Evolutionary conservation across 208 protist species (phyloP), one percentile per base, ranked within the genome.

Genomic region (Borovskyia barvae): DNA sequence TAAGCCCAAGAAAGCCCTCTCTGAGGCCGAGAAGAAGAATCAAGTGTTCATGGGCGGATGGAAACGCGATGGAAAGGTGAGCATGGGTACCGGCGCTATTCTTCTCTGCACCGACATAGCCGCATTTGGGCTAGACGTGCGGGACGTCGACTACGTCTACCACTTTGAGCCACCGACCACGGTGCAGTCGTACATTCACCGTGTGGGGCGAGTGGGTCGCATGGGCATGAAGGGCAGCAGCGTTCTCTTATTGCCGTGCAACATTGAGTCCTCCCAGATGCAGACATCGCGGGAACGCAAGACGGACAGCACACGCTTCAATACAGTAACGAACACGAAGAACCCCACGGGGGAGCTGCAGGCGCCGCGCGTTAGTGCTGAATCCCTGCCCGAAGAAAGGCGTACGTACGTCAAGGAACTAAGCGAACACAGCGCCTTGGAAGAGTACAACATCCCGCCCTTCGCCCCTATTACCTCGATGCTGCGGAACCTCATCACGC

Each of bases 131-230:
- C 66, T 97, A 11, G 91, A 97, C 48, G 86, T 97, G 17, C 86
- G 91, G 26, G 88, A 97, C 74, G 88, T 97, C 15, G 87, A 94
- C 68, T 97, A 97, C 42, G 91, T 97, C 9, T 92, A 92, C 66
- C 91, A 95, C 66, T 94, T 95, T 72, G 87, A 97, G 60, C 83
- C 85, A 3, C 91, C 91, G 6, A 28, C 75, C 1, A 85, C 81
- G 12, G 74, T 84, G 40, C 74, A 85, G 71, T 77, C 83, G 20
- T 97, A 97, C 67, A 75, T 94, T 12, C 91, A 95, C 55, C 91
- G 88, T 20, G 84, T 95, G n/a, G 91, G 91, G n/a, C 75, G 87
- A 35, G 86, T 93, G 14, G 90, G 83, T 6, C 77, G 90, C 36
- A 96, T 96, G 91, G 91, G 87, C 17, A 90, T 92, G 78, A 71